Evolutionary conservation across 768 basidiomycete genomes (phyloP), one percentile per base, ranked within the genome.

Genomic region (Favolaschia claudopus): DNA sequence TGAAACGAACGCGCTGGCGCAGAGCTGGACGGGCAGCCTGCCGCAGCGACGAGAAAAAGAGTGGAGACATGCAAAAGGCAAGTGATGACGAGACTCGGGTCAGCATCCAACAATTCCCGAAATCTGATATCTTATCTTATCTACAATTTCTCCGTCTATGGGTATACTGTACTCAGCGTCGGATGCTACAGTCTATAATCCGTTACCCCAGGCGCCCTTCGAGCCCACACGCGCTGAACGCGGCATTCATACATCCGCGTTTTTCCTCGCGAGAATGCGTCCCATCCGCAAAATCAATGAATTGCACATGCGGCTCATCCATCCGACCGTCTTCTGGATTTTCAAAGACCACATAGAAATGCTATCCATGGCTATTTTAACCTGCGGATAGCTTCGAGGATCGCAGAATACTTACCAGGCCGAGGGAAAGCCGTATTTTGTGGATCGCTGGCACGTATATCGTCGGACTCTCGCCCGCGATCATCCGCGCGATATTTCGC

Each of bases 381-480:
- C n/a, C n/a, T n/a, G n/a, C n/a, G n/a, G n/a, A n/a, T n/a, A n/a
- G n/a, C n/a, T n/a, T n/a, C n/a, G n/a, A n/a, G n/a, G n/a, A n/a
- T n/a, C n/a, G n/a, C n/a, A n/a, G n/a, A n/a, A n/a, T n/a, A n/a
- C n/a, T n/a, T n/a, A n/a, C n/a, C n/a, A n/a, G n/a, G n/a, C n/a
- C n/a, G n/a, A n/a, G n/a, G n/a, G n/a, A n/a, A 61, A 76, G 76
- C 13, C 70, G 68, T 3, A 65, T 67, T 65, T 70, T 25, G 70
- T 74, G 70, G 81, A 44, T 13, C 82, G 81, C 46, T 81, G 73
- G 1, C 79, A 73, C 24, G 82, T 67, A 63, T 80, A 79, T 67
- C 24, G 77, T 68, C 36, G 54, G 50, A 14, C 31, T 28, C 44
- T 60, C 17, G 22, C 62, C 44, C 48, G 66, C n/a, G 13, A 82